A percentile compares a stretch with the other conserved stretches of the same genome.
Conservation (phyloP, 257 asterid genomes). For the Ligustrum vulgare region DNA sequence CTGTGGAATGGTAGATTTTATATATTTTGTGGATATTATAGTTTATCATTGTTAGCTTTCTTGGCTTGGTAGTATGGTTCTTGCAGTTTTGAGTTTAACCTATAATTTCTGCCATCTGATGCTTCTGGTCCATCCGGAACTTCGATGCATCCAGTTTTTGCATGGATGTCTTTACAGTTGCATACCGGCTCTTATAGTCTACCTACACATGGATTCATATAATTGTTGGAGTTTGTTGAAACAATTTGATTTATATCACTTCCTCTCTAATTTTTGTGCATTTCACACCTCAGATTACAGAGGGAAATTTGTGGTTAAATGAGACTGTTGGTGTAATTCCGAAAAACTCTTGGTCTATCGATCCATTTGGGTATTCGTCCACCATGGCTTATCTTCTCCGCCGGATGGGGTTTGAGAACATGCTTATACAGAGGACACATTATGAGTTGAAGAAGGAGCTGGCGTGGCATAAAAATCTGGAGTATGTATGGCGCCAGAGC, state of each 20-base stretch:
- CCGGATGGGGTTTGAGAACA: slow-evolving; percentile 99
- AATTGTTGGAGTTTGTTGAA: slow-evolving; percentile 12
- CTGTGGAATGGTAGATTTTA: background rate
- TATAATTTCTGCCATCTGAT: background rate
- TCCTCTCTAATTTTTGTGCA: slow-evolving; percentile 24
- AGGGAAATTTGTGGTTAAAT: slow-evolving; percentile 96
- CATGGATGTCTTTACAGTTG: background rate
- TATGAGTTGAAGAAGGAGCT: slow-evolving; percentile 95
- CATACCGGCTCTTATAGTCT: slow-evolving; percentile 1
- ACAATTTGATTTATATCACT: background rate
- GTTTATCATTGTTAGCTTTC: slow-evolving; percentile 3
- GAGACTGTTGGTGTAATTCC: slow-evolving; percentile 95
- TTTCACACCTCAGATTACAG: slow-evolving; percentile 62
- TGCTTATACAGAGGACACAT: slow-evolving; percentile 99
- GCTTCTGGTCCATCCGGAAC: slow-evolving; percentile 17
- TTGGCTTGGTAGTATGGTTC: slow-evolving; percentile 15
- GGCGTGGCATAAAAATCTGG: slow-evolving; percentile 75
- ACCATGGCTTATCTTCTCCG: slow-evolving; percentile 98
- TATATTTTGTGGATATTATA: slow-evolving; percentile 3
- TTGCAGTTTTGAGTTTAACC: slow-evolving; percentile 16
- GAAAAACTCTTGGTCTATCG: slow-evolving; percentile 91
- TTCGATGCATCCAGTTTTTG: background rate
- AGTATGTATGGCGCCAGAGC: slow-evolving; percentile 93
- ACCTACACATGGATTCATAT: slow-evolving; percentile 1
- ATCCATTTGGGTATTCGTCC: slow-evolving; percentile 98